phyloP scores from a whole-genome alignment of 345 rosid species.

The Brassica rapa region DNA sequence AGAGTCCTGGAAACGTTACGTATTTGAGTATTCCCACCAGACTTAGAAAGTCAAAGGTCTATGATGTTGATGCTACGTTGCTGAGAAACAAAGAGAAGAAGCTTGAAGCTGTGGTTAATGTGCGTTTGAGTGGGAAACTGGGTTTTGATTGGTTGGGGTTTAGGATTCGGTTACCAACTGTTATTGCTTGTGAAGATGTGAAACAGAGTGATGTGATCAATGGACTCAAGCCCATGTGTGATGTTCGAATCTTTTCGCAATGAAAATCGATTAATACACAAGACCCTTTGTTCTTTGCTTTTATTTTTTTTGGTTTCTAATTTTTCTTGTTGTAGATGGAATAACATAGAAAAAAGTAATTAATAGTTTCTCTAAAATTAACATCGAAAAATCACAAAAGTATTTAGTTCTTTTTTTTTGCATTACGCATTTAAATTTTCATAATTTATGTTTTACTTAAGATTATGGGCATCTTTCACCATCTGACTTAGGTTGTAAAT shows the following conservation, averaged over 20 bases:
- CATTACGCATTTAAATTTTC: neutral
- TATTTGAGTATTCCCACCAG: slow-evolving; percentile 1
- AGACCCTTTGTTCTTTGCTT: slow-evolving; percentile 11
- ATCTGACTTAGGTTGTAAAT: too few relatives aligned
- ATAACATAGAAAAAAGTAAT: slow-evolving; percentile 19
- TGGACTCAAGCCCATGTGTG: slow-evolving; percentile 33
- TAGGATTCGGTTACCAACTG: slow-evolving; percentile 31
- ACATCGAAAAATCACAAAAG: neutral
- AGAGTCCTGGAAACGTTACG: slow-evolving; percentile 18
- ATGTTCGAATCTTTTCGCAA: slow-evolving; percentile 35
- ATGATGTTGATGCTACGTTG: slow-evolving; percentile 36
- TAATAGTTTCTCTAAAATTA: slow-evolving; percentile 14
- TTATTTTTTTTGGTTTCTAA: neutral
- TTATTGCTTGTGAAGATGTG: slow-evolving; percentile 36
- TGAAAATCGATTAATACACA: slow-evolving; percentile 3
- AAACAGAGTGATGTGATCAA: slow-evolving; percentile 33
- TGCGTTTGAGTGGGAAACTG: slow-evolving; percentile 34
- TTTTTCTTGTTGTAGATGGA: slow-evolving; percentile 32
- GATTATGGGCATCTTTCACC: too few relatives aligned
- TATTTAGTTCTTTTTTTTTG: too few relatives aligned
- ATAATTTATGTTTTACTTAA: neutral
- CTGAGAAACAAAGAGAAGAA: slow-evolving; percentile 29
- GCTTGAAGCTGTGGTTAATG: slow-evolving; percentile 29
- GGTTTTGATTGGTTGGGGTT: slow-evolving; percentile 38
- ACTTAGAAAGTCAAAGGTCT: slow-evolving; percentile 9